Conservation (phyloP, 306 rosid species). For the Acacia melanoxylon region DNA sequence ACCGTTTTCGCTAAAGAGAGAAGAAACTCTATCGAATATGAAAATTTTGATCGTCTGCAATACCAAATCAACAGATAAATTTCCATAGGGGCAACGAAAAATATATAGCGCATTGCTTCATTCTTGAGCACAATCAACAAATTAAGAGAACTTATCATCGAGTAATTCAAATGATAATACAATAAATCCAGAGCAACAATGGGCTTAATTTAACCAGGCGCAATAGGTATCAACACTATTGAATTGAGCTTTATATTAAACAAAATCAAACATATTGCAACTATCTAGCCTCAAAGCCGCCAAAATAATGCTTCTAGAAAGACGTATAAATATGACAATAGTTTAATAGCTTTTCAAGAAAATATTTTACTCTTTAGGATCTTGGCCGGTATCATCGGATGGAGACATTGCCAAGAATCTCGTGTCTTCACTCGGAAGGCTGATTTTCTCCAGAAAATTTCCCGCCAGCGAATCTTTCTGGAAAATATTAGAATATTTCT, state of each 20-base stretch:
- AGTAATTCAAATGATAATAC: neutral
- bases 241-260: neutral
- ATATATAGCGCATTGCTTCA: neutral
- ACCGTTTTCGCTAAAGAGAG: conserved; percentile 40
- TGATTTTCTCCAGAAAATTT: conserved; percentile 40
- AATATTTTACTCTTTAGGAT: conserved; percentile 42
- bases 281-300: conserved; percentile 16
- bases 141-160: neutral
- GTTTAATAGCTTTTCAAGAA: neutral
- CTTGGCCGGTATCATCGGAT: conserved; percentile 3
- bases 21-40: conserved; percentile 48
- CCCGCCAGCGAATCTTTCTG: conserved; percentile 18
- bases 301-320: conserved; percentile 21
- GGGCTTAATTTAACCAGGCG: neutral
- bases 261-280: neutral
- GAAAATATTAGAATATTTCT: conserved; percentile 2
- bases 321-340: neutral
- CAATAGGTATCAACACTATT: neutral
- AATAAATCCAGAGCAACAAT: neutral
- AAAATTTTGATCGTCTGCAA: conserved; percentile 42
- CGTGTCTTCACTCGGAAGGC: conserved; percentile 7
- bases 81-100: neutral
- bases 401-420: conserved; percentile 19
- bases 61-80: conserved; percentile 12
- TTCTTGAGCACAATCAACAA: neutral